Evolutionary conservation across 352 stramenopile genomes (phyloP), one percentile per base, ranked within the genome.

Genomic region (Phytophthora citrophthora): DNA sequence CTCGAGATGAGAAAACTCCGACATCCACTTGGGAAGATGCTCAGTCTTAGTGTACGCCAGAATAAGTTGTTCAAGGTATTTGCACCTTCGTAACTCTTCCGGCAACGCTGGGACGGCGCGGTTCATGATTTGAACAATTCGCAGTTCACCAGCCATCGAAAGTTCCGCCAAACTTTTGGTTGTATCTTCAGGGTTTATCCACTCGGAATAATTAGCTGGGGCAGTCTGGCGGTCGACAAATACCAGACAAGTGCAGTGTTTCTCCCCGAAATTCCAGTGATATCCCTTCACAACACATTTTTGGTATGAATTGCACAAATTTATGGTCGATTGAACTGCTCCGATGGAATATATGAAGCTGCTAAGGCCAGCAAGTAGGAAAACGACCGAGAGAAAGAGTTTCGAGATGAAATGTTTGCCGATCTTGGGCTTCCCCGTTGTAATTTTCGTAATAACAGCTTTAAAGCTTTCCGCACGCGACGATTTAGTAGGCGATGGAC

Each of bases 51-150:
- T 75, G 51, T 83, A 77, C 8, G 67, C 63, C 0, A 83, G 53
- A 45, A 80, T 81, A 12, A 77, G 24, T n/a, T 77, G 69, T 23
- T 74, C 54, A 0, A 89, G 54, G 3, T 81, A 24, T 1, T 49
- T 52, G 47, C 79, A 89, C 1, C 57, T 53, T 4, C 48, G 49
- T 4, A 89, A 47, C 13, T 67, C 46, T 12, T 72, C 61, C 8
- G 75, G 79, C 10, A 86, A n/a, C 20, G 58, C 60, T 12, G 74
- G 64, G 0, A 85, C 31, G 40, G 65, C 68, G 0, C 65, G 72
- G 20, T 89, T 89, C 32, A 85, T 75, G 32, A 89, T 69, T 58
- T 86, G 73, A 24, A 86, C 54, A 11, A 74, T 74, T 7, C 68
- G 69, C 12, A 88, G 51, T 12, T 88, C 56, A 1, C 76, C 79